phyloP scores from a whole-genome alignment of 768 basidiomycete species.

The Russula virescens region DNA sequence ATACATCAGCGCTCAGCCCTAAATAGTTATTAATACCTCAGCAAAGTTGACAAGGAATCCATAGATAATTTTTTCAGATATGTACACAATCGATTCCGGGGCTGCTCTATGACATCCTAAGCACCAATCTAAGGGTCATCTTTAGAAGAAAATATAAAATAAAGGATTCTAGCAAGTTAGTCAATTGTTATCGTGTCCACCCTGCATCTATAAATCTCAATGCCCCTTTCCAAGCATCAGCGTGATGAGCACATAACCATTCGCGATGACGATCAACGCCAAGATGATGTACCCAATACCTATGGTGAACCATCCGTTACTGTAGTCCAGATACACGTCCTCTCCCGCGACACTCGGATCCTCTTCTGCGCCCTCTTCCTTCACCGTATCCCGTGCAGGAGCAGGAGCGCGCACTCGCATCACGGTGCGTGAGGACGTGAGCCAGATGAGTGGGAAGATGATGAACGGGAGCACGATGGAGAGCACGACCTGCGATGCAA shows the following conservation, averaged over 20 bases:
- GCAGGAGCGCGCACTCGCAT: slow-evolving; percentile 49
- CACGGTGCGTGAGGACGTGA: slow-evolving; percentile 59
- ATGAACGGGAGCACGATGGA: slow-evolving; percentile 83
- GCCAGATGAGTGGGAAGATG: slow-evolving; percentile 71
- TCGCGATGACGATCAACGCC: slow-evolving; percentile 61
- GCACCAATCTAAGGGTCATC: too few relatives aligned
- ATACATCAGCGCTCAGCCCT: too few relatives aligned
- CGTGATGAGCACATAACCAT: slow-evolving; percentile 67
- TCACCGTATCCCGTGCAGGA: background rate
- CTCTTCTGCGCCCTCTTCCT: slow-evolving; percentile 15
- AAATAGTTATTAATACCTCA: too few relatives aligned
- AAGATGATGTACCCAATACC: slow-evolving; percentile 54
- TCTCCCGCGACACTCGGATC: slow-evolving; percentile 15
- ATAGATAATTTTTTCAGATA: too few relatives aligned
- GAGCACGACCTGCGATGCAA: slow-evolving; percentile 79
- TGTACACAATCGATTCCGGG: too few relatives aligned
- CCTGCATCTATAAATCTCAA: too few relatives aligned
- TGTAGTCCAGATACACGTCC: slow-evolving; percentile 51
- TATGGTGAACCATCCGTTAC: slow-evolving; percentile 49
- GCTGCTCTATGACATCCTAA: too few relatives aligned
- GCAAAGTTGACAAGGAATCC: too few relatives aligned
- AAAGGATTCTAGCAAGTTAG: too few relatives aligned
- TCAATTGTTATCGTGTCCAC: too few relatives aligned
- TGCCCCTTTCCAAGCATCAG: slow-evolving; percentile 39
- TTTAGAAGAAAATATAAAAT: too few relatives aligned